Evolutionary conservation across 345 rosid species (phyloP).

Genomic region (Xanthoceras sorbifolium): DNA sequence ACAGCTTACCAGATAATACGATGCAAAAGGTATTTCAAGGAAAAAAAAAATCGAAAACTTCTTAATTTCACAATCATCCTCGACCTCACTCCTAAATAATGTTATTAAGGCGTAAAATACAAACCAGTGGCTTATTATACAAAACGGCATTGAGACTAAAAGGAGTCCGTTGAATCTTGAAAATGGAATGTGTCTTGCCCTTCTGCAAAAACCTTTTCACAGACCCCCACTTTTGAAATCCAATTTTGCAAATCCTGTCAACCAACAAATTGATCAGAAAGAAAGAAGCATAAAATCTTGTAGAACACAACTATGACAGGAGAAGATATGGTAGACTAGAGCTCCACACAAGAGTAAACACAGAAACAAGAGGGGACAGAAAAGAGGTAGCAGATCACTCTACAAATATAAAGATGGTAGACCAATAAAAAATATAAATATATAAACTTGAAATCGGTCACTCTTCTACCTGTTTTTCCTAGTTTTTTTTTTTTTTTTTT

Average conservation of each 20-base stretch:
- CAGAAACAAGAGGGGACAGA: not conserved
- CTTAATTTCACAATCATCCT: not conserved
- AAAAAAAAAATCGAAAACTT: not conserved
- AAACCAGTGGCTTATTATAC: conserved; percentile 7
- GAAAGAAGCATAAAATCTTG: not conserved
- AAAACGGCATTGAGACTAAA: not conserved
- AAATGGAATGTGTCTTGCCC: not conserved
- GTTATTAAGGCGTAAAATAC: conserved; percentile 3
- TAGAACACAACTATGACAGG: not conserved
- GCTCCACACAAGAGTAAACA: not conserved
- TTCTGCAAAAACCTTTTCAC: not conserved
- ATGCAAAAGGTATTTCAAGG: not conserved
- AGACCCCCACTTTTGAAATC: not conserved
- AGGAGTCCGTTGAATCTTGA: not conserved
- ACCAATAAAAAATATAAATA: not conserved
- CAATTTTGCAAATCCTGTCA: conserved; percentile 7
- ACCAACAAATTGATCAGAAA: not conserved
- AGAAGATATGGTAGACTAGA: not conserved
- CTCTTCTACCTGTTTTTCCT: not conserved
- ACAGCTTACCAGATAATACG: not conserved
- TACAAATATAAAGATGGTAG: not conserved
- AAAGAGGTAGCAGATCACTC: not conserved
- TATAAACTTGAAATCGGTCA: not conserved
- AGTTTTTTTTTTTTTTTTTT: too few relatives aligned
- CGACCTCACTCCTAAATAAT: not conserved